Conservation (phyloP, 768 basidiomycete species). For the Mycena leptocephala region DNA sequence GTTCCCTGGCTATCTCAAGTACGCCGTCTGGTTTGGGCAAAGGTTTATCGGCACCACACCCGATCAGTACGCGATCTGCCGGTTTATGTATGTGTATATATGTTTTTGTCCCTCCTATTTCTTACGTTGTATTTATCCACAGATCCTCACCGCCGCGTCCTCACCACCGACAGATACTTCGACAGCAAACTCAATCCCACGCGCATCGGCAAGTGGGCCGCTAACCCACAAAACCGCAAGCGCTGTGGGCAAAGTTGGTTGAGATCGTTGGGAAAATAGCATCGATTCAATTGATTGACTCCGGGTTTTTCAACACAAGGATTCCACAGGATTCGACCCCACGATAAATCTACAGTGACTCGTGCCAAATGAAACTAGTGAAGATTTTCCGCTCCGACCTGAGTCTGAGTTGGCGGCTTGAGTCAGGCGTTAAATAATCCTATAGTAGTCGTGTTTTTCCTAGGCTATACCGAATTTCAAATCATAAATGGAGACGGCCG, state of each 20-base stretch:
- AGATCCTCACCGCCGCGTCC: background rate
- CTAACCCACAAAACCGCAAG: background rate
- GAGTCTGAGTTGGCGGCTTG: too few relatives aligned
- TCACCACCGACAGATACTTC: background rate
- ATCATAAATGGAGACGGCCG: too few relatives aligned
- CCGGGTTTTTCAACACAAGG: too few relatives aligned
- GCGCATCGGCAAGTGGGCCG: constrained; percentile 5
- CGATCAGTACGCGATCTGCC: background rate
- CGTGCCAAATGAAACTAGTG: too few relatives aligned
- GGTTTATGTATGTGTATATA: background rate
- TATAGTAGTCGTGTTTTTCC: too few relatives aligned
- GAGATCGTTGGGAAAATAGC: background rate
- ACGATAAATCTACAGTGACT: too few relatives aligned
- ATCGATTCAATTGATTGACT: too few relatives aligned
- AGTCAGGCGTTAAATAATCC: too few relatives aligned
- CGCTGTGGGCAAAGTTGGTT: background rate
- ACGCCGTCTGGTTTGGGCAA: constrained; percentile 1
- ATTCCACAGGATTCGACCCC: too few relatives aligned
- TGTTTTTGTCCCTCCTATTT: background rate
- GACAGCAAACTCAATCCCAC: constrained; percentile 1
- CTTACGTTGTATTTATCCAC: background rate
- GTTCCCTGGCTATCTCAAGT: constrained; percentile 8
- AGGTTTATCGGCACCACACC: background rate
- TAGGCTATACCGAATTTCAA: too few relatives aligned
- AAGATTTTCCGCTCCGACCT: too few relatives aligned